Base-by-base conservation (phyloP, 2,329 filamentous ascomycete species). In the Gremmenia infestans region DNA sequence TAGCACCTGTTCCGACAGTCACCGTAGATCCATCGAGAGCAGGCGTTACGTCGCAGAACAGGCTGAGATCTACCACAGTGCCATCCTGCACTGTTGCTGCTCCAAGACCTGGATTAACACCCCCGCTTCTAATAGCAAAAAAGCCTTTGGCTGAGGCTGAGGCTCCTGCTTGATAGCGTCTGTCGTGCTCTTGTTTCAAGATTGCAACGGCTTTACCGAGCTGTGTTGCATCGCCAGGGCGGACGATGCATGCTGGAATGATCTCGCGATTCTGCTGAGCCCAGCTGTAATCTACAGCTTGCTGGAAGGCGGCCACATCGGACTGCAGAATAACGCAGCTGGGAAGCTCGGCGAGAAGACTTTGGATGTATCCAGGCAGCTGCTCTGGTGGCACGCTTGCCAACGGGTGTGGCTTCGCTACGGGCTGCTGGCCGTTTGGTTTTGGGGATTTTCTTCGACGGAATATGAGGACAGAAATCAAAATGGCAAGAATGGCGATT, bases 81-180 rank as follows among this genome's bases (percentile, higher is more conserved):
- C 78, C 78, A 1, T 71, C 75, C 15, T 74, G 66, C 48, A 78
- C 82, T 2, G 43, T 60, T 8, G 79, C 73, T 39, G 76, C 77
- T n/a, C 77, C 73, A 62, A 81, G 81, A 25, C 28, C 25, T 6
- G 79, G 77, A 53, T 77, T 79, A 67, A 83, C 80, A 0, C 81
- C 82, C 23, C 81, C 81, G 7, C 77, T 78, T 60, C 80, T 80
- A 60, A 81, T 67, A 6, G 81, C 80, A 61, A 84, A 85, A 42
- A 54, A 25, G n/a, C 45, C 11, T 15, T 42, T 12, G n/a, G 3
- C 28, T n/a, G 9, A 5, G n/a, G 3, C 28, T n/a, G 9, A 5
- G 9, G 48, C 23, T 15, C 48, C 48, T 12, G 48, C 48, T 15
- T 14, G 48, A 37, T 22, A 14, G 48, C 48, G 48, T 19, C 48